Evolutionary conservation across 2,329 filamentous ascomycete genomes (phyloP).

Genomic region (Exophiala bonariae): DNA sequence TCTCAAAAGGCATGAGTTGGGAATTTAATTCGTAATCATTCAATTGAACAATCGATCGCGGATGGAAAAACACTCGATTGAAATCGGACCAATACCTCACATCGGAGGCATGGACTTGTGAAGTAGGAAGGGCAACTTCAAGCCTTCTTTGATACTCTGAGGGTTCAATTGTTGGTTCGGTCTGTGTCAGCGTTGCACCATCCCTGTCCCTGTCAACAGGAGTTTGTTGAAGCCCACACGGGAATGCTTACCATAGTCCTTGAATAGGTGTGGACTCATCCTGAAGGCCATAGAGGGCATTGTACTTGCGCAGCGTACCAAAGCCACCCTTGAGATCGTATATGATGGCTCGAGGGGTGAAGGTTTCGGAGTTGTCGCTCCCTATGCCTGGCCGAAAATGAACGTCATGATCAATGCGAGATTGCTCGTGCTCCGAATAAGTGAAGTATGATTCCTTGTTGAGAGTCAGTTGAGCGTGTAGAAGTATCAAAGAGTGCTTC

Average conservation of each 20-base stretch:
- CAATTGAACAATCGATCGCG: conserved; percentile 80
- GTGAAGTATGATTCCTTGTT: conserved; percentile 93
- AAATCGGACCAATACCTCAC: conserved; percentile 99
- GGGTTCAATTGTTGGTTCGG: conserved; percentile 64
- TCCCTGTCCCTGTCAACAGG: conserved; percentile 14
- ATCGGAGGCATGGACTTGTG: conserved; percentile 64
- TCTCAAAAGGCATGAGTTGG: conserved; percentile 76
- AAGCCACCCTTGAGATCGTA: conserved; percentile 96
- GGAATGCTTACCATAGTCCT: conserved; percentile 44
- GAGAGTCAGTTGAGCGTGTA: conserved; percentile 13
- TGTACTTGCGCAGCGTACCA: conserved; percentile 82
- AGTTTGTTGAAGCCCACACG: too few species aligned
- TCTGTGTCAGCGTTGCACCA: conserved; percentile 57
- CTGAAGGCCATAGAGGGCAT: conserved; percentile 74
- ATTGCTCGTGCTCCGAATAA: conserved; percentile 67
- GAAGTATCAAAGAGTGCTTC: neutral
- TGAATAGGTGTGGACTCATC: conserved; percentile 38
- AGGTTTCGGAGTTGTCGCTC: conserved; percentile 84
- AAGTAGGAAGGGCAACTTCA: conserved; percentile 66
- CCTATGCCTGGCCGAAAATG: conserved; percentile 85
- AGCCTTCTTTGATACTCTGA: conserved; percentile 79
- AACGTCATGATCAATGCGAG: conserved; percentile 75
- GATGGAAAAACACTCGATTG: conserved; percentile 88
- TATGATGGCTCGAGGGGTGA: conserved; percentile 84
- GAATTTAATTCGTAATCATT: conserved; percentile 85